These are phyloP conservation scores for Linnemannia elongata DNA, from an alignment of 192 early-diverging fungal species.

Conservation along the genomic window DNA sequence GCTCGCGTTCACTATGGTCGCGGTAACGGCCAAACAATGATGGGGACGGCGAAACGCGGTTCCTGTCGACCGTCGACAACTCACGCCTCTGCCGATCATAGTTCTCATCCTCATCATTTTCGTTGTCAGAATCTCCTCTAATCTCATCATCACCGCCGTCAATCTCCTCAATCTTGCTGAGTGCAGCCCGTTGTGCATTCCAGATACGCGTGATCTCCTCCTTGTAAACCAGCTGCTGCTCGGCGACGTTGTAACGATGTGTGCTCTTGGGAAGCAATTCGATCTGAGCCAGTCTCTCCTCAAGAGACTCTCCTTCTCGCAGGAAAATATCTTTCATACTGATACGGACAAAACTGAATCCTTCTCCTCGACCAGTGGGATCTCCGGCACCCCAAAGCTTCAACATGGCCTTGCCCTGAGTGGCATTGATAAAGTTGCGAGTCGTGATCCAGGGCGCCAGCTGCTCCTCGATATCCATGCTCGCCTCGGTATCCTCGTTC, in stretches of 20 bases:
- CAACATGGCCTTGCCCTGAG: constrained; percentile 94
- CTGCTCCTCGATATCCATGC: constrained; percentile 90
- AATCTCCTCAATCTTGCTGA: constrained; percentile 71
- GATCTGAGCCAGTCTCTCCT: constrained; percentile 88
- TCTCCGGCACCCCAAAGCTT: constrained; percentile 97
- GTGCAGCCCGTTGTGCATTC: constrained; percentile 84
- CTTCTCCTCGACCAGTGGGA: constrained; percentile 94
- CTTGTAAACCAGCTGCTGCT: constrained; percentile 95
- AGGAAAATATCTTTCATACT: constrained; percentile 99
- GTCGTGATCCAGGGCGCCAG: constrained; percentile 96
- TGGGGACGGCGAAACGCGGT: constrained; percentile 47
- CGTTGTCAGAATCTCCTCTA: constrained; percentile 64
- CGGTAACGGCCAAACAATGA: constrained; percentile 53
- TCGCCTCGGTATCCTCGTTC: constrained; percentile 78
- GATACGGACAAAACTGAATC: constrained; percentile 97
- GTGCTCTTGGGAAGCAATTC: constrained; percentile 85
- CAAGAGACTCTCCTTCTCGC: constrained; percentile 84
- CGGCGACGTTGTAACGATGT: constrained; percentile 88
- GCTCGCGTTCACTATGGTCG: constrained; percentile 37
- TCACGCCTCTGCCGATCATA: constrained; percentile 33
- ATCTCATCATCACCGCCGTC: constrained; percentile 64
- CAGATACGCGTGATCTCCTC: constrained; percentile 96
- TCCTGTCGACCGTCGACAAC: constrained; percentile 36
- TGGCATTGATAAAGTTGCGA: constrained; percentile 95
- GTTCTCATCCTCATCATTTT: constrained; percentile 59